Base-by-base conservation (phyloP, 495 filamentous ascomycete species). In the Aspergillus ostianus region DNA sequence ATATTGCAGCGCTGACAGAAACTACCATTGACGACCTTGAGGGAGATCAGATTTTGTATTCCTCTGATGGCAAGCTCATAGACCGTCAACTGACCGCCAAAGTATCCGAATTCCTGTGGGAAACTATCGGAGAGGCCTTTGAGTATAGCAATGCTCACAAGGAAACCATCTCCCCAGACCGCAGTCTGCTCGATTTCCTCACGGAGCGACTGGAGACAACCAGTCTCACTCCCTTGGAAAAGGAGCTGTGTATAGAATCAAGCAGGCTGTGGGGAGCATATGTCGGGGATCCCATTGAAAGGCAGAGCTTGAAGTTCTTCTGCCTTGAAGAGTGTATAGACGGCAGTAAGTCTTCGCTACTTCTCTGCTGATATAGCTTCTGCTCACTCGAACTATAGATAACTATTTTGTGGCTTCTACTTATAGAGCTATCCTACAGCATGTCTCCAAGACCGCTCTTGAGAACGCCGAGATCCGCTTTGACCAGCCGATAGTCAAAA, bases 241-340 rank as follows among this genome's bases (percentile, higher is more conserved):
- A 83, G 47, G 66, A 77, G 2, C 70, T 91, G 1, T 72, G 63
- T 60, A 69, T 92, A 15, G 81, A 90, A 56, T 77, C 90, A 67
- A 81, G 85, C 19, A 83, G 87, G 55, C 79, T 90, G 54, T 98
- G 94, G 94, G 93, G 93, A 2, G 84, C 86, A 4, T 96, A 94
- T 71, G 87, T 97, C 20, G 94, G 94, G 10, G 90, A 89, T 49
- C 80, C 84, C 18, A 80, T 96, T 47, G 78, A 82, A 56, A 83
- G 70, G 47, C 94, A 98, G 66, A 96, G 92, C 71, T 68, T 98
- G 56, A 94, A 88, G 69, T 96, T 91, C 74, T 95, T 97, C 65
- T 93, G 88, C 81, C 68, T 98, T n/a, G 94, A 98, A 72, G 92
- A 97, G 74, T 92, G 89, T 59, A 87, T 97, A 65, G 93, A 95